A percentile compares a stretch with the other conserved stretches of the same genome.
phyloP scores from a whole-genome alignment of 129 eudicot species.

The Flaveria linearis region DNA sequence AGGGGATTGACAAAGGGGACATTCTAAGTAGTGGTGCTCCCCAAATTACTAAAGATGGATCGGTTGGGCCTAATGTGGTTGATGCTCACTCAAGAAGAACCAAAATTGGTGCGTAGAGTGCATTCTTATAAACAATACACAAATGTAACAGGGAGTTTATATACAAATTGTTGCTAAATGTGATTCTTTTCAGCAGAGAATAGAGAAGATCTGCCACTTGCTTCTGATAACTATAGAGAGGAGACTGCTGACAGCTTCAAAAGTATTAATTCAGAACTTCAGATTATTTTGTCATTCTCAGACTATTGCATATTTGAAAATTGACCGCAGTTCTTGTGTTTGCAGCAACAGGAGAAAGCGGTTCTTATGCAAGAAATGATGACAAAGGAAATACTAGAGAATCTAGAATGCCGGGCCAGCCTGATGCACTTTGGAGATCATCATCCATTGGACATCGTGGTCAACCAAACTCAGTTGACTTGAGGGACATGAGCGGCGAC shows the following conservation, averaged over 20 bases:
- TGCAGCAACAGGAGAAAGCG: slow-evolving; percentile 45
- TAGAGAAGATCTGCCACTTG: slow-evolving; percentile 62
- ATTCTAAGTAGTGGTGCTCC: slow-evolving; percentile 82
- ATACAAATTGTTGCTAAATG: no score
- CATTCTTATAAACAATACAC: no score
- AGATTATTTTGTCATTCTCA: slow-evolving; percentile 9
- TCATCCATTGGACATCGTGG: slow-evolving; percentile 49
- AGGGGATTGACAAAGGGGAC: slow-evolving; percentile 97
- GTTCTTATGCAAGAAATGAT: slow-evolving; percentile 44
- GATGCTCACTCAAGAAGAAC: slow-evolving; percentile 65
- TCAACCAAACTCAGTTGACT: slow-evolving; percentile 39
- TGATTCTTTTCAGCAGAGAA: slow-evolving; percentile 52
- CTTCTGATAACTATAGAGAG: slow-evolving; percentile 46
- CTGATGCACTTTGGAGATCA: slow-evolving; percentile 61
- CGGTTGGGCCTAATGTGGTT: slow-evolving; percentile 48
- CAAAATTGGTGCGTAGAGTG: no score
- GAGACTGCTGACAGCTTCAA: slow-evolving; percentile 42
- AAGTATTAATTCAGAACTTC: slow-evolving; percentile 46
- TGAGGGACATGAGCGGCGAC: slow-evolving; percentile 46
- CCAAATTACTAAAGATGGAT: slow-evolving; percentile 73
- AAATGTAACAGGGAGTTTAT: not conserved
- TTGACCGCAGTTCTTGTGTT: not conserved
- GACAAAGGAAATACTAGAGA: slow-evolving; percentile 47
- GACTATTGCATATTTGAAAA: not conserved
- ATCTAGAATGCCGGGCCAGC: slow-evolving; percentile 42